A percentile compares a stretch with the other conserved stretches of the same genome.
Conservation (phyloP, 805 yeast species). For the Myxozyma kluyveri region DNA sequence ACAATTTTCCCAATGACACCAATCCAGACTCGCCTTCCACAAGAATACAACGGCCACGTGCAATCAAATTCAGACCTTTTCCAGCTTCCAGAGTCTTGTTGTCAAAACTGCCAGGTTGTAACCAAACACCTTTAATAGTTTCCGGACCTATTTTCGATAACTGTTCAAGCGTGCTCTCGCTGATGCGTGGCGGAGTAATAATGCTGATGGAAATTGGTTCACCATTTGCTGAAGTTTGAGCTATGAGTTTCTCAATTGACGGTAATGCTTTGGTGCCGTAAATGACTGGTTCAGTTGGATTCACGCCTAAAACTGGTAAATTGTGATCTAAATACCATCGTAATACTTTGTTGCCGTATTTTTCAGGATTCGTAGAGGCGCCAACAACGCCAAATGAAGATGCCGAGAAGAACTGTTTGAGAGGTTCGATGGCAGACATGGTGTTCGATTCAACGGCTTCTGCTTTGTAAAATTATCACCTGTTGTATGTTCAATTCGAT, state of each 20-base stretch:
- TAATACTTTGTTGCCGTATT: slow-evolving; percentile 68
- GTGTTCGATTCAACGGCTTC: no score
- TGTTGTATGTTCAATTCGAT: no score
- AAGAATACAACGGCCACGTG: slow-evolving; percentile 65
- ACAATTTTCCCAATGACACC: slow-evolving; percentile 15
- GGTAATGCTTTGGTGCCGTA: slow-evolving; percentile 44
- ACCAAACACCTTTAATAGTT: slow-evolving; percentile 63
- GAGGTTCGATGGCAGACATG: no score
- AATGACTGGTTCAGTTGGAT: slow-evolving; percentile 54
- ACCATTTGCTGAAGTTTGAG: slow-evolving; percentile 35
- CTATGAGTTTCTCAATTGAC: slow-evolving; percentile 27
- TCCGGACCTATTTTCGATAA: slow-evolving; percentile 36
- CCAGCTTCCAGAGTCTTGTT: slow-evolving; percentile 45
- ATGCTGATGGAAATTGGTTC: slow-evolving; percentile 58
- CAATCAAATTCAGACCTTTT: slow-evolving; percentile 40
- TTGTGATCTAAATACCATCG: slow-evolving; percentile 61
- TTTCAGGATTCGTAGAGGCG: slow-evolving; percentile 60
- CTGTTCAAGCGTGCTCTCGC: slow-evolving; percentile 47
- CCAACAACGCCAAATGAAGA: slow-evolving; percentile 67
- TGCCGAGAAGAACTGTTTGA: slow-evolving; percentile 48
- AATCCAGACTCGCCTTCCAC: slow-evolving; percentile 56
- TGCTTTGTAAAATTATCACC: no score
- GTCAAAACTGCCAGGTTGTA: slow-evolving; percentile 79
- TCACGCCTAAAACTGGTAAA: slow-evolving; percentile 63
- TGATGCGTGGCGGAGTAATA: slow-evolving; percentile 69